Conservation (phyloP, 1,284 basidiomycete species). For the Ustilago sp. region DNA sequence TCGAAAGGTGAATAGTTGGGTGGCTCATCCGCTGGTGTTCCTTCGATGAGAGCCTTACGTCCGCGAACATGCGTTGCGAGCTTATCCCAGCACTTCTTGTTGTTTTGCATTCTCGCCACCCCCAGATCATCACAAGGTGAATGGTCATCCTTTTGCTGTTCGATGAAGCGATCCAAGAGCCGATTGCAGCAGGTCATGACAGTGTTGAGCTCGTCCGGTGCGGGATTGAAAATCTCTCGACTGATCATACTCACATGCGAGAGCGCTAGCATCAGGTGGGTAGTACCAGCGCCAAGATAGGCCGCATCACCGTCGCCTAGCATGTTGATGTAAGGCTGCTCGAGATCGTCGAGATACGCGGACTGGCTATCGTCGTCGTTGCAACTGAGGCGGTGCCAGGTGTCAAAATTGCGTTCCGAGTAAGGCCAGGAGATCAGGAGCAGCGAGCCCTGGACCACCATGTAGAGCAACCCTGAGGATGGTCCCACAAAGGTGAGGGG, state of each 20-base stretch:
- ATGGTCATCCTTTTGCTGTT: conserved; percentile 16
- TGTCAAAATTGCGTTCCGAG: conserved; percentile 23
- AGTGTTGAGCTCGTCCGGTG: conserved; percentile 10
- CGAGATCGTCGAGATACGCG: conserved; percentile 21
- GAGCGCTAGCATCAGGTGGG: conserved; percentile 26
- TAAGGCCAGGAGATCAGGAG: conserved; percentile 35
- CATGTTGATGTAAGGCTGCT: conserved; percentile 23
- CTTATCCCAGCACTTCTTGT: conserved; percentile 9
- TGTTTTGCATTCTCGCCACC: conserved; percentile 19
- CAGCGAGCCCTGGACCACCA: conserved; percentile 28
- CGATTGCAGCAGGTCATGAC: conserved; percentile 17
- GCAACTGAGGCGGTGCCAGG: conserved; percentile 18
- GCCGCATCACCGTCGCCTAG: conserved; percentile 34
- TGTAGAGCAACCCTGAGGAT: conserved; percentile 23
- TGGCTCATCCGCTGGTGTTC: neutral
- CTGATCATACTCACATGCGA: conserved; percentile 32
- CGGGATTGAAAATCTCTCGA: conserved; percentile 28
- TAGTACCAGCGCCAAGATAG: conserved; percentile 27
- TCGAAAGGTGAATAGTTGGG: neutral
- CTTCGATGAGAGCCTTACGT: neutral
- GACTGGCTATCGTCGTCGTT: neutral
- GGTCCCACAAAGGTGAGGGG: conserved; percentile 18
- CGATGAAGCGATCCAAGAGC: conserved; percentile 27
- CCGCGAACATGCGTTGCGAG: conserved; percentile 7
- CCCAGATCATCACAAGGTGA: conserved; percentile 32